phyloP scores from a whole-genome alignment of 176 grass and related monocot genomes.

The Thalia dealbata region DNA sequence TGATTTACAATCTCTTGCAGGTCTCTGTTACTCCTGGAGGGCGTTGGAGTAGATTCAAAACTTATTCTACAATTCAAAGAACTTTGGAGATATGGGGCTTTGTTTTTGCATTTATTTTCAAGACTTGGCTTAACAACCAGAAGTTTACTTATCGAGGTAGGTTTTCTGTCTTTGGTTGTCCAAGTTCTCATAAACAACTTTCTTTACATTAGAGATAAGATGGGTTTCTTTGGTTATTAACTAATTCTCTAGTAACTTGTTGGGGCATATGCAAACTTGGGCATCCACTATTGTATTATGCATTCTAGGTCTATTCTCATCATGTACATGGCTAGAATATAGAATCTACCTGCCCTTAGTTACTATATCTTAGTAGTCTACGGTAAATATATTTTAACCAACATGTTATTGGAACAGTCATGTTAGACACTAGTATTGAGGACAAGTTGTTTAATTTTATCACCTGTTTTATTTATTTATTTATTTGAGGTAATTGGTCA shows the following conservation, averaged over 20 bases:
- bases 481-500: no score
- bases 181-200: background rate
- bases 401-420: background rate
- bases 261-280: background rate
- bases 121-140: conserved; percentile 76
- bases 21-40: conserved; percentile 89
- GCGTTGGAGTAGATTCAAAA: conserved; percentile 95
- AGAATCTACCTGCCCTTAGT: no score
- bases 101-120: conserved; percentile 80
- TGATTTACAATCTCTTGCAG: conserved; percentile 45
- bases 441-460: background rate
- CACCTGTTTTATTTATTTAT: no score
- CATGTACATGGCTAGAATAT: no score
- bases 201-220: background rate
- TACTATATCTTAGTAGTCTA: no score
- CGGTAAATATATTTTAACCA: no score
- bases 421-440: background rate
- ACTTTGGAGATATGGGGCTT: conserved; percentile 97
- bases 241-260: background rate
- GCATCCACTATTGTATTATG: no score
- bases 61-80: conserved; percentile 97
- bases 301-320: no score
- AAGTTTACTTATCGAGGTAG: conserved; percentile 94
- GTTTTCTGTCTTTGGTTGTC: background rate
- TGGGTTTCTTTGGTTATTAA: background rate